Evolutionary conservation across 2,329 filamentous ascomycete genomes (phyloP).

Genomic region (Talaromyces rugulosus): DNA sequence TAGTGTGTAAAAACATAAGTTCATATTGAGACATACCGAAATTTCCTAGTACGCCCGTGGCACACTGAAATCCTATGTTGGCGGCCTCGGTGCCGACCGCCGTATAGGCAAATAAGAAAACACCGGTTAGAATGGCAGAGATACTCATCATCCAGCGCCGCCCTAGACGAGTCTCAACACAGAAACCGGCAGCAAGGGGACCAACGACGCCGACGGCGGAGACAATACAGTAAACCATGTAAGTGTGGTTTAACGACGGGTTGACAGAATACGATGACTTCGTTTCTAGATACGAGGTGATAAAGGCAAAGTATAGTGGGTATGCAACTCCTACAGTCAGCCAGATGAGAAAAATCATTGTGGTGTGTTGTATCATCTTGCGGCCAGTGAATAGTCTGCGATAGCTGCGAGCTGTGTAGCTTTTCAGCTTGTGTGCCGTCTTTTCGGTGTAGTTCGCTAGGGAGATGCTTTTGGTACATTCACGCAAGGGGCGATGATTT

Average conservation of each 20-base stretch:
- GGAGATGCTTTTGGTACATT: background rate
- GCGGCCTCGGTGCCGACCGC: conserved; percentile 34
- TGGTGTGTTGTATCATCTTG: conserved; percentile 25
- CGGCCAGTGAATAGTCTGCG: conserved; percentile 23
- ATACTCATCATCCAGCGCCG: conserved; percentile 44
- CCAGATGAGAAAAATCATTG: conserved; percentile 42
- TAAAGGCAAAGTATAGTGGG: conserved; percentile 46
- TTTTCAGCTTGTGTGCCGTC: conserved; percentile 1
- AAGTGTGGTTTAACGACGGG: conserved; percentile 22
- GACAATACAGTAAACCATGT: background rate
- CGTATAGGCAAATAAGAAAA: conserved; percentile 47
- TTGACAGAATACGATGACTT: conserved; percentile 35
- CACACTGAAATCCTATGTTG: conserved; percentile 30
- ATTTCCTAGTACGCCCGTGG: conserved; percentile 40
- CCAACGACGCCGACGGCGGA: conserved; percentile 20
- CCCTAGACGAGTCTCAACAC: conserved; percentile 40
- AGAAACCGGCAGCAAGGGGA: conserved; percentile 39
- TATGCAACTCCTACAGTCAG: conserved; percentile 46
- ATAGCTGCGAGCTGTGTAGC: conserved; percentile 25
- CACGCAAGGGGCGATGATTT: background rate
- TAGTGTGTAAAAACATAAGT: conserved; percentile 11
- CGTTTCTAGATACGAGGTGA: conserved; percentile 43
- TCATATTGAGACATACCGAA: background rate
- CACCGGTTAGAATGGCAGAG: conserved; percentile 42
- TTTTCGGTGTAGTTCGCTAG: background rate